Evolutionary conservation across 2,329 filamentous ascomycete genomes (phyloP).

Genomic region (Colletotrichum eleusines): DNA sequence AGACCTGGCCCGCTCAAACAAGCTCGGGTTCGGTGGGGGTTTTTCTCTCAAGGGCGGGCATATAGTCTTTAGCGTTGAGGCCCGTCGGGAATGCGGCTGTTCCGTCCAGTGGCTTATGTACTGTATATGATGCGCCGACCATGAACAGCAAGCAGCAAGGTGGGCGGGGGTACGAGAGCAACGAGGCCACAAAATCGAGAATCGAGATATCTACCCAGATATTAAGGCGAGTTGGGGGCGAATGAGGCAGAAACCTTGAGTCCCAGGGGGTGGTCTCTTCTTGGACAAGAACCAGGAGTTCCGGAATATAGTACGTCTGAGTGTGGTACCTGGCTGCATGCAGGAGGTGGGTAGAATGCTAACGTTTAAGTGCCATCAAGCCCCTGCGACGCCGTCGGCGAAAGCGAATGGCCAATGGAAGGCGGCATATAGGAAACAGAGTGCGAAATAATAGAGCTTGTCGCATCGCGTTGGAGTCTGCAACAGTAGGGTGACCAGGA

Average conservation of each 20-base stretch:
- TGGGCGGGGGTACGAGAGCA: constrained; percentile 9
- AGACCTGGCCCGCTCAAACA: constrained; percentile 26
- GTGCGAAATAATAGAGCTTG: constrained; percentile 21
- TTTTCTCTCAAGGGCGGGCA: constrained; percentile 9
- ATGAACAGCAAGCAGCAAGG: constrained; percentile 1
- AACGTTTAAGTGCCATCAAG: constrained; percentile 11
- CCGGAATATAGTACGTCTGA: constrained; percentile 5
- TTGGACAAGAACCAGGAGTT: constrained; percentile 13
- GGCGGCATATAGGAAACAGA: neutral
- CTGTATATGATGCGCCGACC: neutral
- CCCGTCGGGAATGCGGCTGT: neutral
- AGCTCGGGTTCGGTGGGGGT: constrained; percentile 3
- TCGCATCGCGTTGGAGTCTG: constrained; percentile 20
- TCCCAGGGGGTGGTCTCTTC: constrained; percentile 6
- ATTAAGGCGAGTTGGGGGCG: constrained; percentile 34
- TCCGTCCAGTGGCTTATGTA: neutral
- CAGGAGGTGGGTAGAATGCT: constrained; percentile 33
- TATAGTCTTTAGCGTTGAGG: neutral
- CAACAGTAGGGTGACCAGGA: neutral
- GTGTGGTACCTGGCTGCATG: constrained; percentile 29
- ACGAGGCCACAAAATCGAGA: too few relatives aligned
- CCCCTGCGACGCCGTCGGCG: constrained; percentile 19
- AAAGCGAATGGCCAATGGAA: constrained; percentile 19
- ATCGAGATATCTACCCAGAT: too few relatives aligned
- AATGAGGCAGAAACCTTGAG: constrained; percentile 24